Evolutionary conservation across 2,329 filamentous ascomycete species (phyloP).

Genomic region (Nectriaceae sp.): DNA sequence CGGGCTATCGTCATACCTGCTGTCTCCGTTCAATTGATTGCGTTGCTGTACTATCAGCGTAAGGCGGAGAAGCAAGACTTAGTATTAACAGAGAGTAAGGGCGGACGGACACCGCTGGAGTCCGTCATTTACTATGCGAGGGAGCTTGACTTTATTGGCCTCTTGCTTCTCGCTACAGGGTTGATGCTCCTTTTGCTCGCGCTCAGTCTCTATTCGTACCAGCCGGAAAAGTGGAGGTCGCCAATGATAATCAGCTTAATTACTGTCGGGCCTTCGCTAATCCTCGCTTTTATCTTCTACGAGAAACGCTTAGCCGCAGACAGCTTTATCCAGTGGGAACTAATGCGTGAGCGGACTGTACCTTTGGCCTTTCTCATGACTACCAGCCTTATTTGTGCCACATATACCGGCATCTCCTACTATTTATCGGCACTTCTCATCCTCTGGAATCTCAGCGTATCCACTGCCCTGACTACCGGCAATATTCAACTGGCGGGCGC

Average conservation of each 20-base stretch:
- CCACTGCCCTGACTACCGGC: background rate
- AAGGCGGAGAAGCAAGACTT: background rate
- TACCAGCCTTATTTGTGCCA: background rate
- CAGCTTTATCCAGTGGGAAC: background rate
- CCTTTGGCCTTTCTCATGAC: background rate
- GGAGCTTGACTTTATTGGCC: background rate
- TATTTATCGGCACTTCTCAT: background rate
- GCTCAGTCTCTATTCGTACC: background rate
- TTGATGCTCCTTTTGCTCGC: background rate
- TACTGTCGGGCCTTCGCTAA: background rate
- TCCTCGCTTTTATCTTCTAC: background rate
- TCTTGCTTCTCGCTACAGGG: background rate
- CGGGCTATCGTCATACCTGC: background rate
- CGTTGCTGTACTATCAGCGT: background rate
- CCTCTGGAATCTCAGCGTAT: background rate
- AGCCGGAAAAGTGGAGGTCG: background rate
- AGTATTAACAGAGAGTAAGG: background rate
- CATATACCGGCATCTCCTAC: background rate
- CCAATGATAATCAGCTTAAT: background rate
- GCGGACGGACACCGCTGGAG: background rate
- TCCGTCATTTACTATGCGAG: background rate
- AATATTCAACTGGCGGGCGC: background rate
- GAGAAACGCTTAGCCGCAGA: background rate
- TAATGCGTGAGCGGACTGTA: background rate
- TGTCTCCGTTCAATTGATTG: background rate